These are phyloP conservation scores for Nigrospora sphaerica DNA, from an alignment of 2,329 filamentous ascomycete species.

Conservation along the genomic window DNA sequence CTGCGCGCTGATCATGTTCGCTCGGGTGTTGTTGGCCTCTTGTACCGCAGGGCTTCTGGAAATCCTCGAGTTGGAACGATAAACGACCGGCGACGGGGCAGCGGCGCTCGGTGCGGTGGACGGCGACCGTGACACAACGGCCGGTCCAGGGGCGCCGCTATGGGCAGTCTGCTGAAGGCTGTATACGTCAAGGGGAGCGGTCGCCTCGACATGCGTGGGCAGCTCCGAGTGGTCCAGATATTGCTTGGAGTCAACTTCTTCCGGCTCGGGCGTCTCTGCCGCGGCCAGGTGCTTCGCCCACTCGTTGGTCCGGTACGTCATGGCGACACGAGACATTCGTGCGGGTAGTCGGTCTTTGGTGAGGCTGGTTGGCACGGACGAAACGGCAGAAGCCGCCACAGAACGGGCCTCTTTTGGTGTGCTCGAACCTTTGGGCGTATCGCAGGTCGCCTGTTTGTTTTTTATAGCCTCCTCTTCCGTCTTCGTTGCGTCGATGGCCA, in stretches of 20 bases:
- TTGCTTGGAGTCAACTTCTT: slow-evolving; percentile 48
- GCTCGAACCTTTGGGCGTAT: no score
- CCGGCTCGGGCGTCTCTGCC: slow-evolving; percentile 65
- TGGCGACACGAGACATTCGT: slow-evolving; percentile 68
- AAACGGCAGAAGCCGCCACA: slow-evolving; percentile 26
- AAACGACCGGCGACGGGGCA: background rate
- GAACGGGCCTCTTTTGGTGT: slow-evolving; percentile 12
- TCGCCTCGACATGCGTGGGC: slow-evolving; percentile 35
- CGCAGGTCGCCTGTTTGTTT: no score
- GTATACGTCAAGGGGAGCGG: slow-evolving; percentile 56
- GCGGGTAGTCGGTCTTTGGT: slow-evolving; percentile 58
- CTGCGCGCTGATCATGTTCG: background rate
- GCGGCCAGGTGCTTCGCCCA: slow-evolving; percentile 86
- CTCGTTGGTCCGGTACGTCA: slow-evolving; percentile 86
- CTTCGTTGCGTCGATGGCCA: no score
- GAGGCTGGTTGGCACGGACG: slow-evolving; percentile 40
- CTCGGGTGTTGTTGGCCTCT: background rate
- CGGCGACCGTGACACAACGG: no score
- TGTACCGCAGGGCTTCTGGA: no score
- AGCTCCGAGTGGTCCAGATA: slow-evolving; percentile 20
- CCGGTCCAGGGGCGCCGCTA: slow-evolving; percentile 31
- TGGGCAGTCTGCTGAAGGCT: slow-evolving; percentile 59
- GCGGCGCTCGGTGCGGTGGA: no score
- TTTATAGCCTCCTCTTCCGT: no score
- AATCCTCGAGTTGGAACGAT: background rate